Evolutionary conservation across 495 filamentous ascomycete genomes (phyloP), one percentile per base, ranked within the genome.

Genomic region (Penicillium psychrofluorescens): DNA sequence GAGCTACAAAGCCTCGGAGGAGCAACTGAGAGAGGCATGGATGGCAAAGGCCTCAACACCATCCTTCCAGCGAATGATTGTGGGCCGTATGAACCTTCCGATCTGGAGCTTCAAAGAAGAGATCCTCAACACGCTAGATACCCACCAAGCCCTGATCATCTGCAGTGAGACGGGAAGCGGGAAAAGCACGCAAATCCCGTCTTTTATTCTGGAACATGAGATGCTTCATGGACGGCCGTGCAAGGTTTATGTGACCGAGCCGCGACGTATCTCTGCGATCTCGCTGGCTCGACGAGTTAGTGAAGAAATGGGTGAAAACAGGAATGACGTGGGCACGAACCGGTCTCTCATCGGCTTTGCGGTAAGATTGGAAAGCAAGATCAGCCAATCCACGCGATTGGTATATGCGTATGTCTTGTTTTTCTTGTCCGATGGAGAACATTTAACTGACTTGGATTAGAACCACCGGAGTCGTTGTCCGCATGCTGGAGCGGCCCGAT

Each of bases 91-190:
- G 66, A 82, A 79, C 42, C 72, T 98, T 15, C 92, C 92, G 5
- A 95, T 98, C 64, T 95, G 87, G 83, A 73, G 76, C 31, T 95
- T 90, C 62, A 83, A 81, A 46, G 67, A 85, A 10, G 76, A 86
- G 11, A 84, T 94, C 27, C 70, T 97, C 7, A 63, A 73, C 27
- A 72, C 85, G 1, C 81, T 95, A 31, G 81, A 86, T 35, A 63
- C 62, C 6, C 73, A 95, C 47, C 92, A 88, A 56, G 83, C 91
- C 6, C 76, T 91, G 7, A 95, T 97, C 43, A 76, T 96, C 29
- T 95, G 89, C 56, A 91, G 91, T 51, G 92, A 97, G 66, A 98
- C 92, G 11, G 92, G 92, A 55, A 95, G 80, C 65, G 92, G 92
- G 42, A 98, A 98, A 71, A 95, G 89, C 67, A 98, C 92, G 0